Percentiles rank a stretch among this genome's conserved stretches.
Conservation (phyloP, 2,329 filamentous ascomycete species). For the Hymenoscyphus fructigenus region DNA sequence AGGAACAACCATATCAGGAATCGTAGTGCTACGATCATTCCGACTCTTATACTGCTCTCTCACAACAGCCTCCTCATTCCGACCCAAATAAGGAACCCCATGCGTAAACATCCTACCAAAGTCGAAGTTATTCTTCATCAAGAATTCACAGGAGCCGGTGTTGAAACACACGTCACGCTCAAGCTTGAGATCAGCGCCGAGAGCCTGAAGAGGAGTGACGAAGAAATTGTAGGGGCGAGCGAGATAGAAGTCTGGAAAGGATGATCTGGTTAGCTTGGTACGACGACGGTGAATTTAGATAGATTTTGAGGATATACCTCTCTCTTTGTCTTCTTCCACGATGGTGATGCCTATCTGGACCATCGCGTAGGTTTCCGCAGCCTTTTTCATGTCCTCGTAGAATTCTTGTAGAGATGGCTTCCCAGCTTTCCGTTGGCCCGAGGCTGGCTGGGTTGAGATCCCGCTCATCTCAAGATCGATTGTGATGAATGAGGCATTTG, state of each 20-base stretch:
- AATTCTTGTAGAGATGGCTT: constrained; percentile 56
- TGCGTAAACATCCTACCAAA: constrained; percentile 54
- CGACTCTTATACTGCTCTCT: constrained; percentile 37
- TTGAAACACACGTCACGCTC: constrained; percentile 55
- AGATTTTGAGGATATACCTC: constrained; percentile 39
- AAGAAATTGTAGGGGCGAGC: constrained; percentile 65
- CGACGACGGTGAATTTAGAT: background rate
- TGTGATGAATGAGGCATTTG: constrained; percentile 59
- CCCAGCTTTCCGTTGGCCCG: constrained; percentile 37
- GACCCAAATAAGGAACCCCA: constrained; percentile 63
- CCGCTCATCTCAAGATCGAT: constrained; percentile 69
- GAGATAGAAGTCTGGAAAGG: constrained; percentile 48
- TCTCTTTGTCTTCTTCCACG: constrained; percentile 54
- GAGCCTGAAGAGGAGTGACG: constrained; percentile 53
- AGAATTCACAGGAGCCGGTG: constrained; percentile 55
- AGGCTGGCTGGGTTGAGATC: constrained; percentile 45
- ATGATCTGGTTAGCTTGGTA: constrained; percentile 8
- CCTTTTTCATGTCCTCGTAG: constrained; percentile 59
- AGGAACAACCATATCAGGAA: constrained; percentile 30
- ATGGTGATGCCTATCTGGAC: constrained; percentile 67
- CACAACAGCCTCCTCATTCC: constrained; percentile 53
- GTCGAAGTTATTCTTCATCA: constrained; percentile 57
- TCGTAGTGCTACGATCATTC: constrained; percentile 28
- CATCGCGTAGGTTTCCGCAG: constrained; percentile 62
- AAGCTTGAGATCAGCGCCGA: constrained; percentile 48